Conservation (phyloP, 805 yeast species). For the Dipodascus geniculatus region DNA sequence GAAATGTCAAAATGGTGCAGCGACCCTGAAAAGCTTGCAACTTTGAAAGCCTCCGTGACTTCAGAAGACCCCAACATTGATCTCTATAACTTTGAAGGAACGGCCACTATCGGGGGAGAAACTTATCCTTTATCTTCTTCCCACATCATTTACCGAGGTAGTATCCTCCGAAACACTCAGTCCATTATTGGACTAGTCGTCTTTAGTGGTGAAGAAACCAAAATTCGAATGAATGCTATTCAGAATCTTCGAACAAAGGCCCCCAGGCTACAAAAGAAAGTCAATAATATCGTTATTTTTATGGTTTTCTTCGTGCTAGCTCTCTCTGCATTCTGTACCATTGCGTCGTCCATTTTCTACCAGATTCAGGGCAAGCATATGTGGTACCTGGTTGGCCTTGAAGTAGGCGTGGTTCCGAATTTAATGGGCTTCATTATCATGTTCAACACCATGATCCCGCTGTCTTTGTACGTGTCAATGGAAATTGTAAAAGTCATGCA, state of each 20-base stretch:
- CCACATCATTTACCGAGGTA: constrained; percentile 84
- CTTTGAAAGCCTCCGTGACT: constrained; percentile 41
- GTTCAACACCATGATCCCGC: constrained; percentile 93
- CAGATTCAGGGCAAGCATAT: constrained; percentile 30
- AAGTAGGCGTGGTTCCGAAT: constrained; percentile 79
- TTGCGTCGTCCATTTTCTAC: constrained; percentile 56
- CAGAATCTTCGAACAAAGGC: constrained; percentile 85
- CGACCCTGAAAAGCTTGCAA: constrained; percentile 38
- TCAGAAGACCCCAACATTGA: constrained; percentile 90
- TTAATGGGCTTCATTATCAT: constrained; percentile 93
- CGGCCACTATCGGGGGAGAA: constrained; percentile 27
- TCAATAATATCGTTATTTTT: constrained; percentile 71
- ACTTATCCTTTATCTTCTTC: constrained; percentile 60
- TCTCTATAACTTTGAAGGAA: constrained; percentile 83
- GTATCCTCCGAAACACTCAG: constrained; percentile 75
- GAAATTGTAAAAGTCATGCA: constrained; percentile 90
- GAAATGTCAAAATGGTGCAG: constrained; percentile 44
- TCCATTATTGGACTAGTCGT: constrained; percentile 67
- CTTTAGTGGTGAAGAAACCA: constrained; percentile 92
- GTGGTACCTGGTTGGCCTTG: constrained; percentile 68
- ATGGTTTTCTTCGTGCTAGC: constrained; percentile 76
- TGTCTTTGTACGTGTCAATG: constrained; percentile 91
- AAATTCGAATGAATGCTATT: constrained; percentile 89
- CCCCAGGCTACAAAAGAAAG: constrained; percentile 76
- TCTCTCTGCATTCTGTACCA: constrained; percentile 67